Percentiles rank a stretch among this genome's conserved stretches.
Evolutionary conservation across 192 early-diverging fungal genomes (phyloP).

Genomic region (Coemansia aciculifera): DNA sequence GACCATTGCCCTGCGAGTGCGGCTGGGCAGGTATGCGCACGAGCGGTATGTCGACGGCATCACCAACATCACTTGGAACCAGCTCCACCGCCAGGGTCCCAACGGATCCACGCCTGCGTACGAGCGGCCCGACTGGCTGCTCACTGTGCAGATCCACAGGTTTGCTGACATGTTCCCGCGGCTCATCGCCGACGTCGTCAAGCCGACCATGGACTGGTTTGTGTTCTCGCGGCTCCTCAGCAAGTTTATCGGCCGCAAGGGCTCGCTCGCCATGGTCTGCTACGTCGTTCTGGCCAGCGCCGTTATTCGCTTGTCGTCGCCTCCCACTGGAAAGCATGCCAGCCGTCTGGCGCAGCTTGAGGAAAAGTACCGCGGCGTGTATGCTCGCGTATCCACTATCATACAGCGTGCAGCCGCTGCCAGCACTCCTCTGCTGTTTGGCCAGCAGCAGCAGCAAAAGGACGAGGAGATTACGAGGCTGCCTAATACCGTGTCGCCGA

Average conservation of each 20-base stretch:
- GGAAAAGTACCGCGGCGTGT: constrained; percentile 45
- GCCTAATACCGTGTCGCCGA: not conserved
- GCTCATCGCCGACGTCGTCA: constrained; percentile 49
- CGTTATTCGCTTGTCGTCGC: constrained; percentile 45
- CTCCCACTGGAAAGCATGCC: constrained; percentile 44
- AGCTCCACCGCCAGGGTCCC: constrained; percentile 36
- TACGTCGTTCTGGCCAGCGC: constrained; percentile 48
- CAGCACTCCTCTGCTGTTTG: constrained; percentile 36
- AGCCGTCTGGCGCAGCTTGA: constrained; percentile 36
- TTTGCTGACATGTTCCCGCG: constrained; percentile 56
- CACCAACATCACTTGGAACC: constrained; percentile 56
- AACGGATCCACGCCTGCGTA: constrained; percentile 27
- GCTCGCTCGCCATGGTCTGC: constrained; percentile 49
- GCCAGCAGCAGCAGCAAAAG: constrained; percentile 17
- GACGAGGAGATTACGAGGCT: not conserved
- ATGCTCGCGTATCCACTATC: constrained; percentile 40
- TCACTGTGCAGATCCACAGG: constrained; percentile 54
- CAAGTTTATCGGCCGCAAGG: constrained; percentile 41
- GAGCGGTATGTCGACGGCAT: constrained; percentile 54
- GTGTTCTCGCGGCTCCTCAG: constrained; percentile 55
- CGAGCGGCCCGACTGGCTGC: constrained; percentile 54
- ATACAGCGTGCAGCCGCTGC: constrained; percentile 43
- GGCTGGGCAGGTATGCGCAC: constrained; percentile 46
- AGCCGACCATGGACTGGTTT: constrained; percentile 53
- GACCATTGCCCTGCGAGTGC: constrained; percentile 50